Evolutionary conservation across 1,284 basidiomycete species (phyloP).

Genomic region (Amylostereum chailletii): DNA sequence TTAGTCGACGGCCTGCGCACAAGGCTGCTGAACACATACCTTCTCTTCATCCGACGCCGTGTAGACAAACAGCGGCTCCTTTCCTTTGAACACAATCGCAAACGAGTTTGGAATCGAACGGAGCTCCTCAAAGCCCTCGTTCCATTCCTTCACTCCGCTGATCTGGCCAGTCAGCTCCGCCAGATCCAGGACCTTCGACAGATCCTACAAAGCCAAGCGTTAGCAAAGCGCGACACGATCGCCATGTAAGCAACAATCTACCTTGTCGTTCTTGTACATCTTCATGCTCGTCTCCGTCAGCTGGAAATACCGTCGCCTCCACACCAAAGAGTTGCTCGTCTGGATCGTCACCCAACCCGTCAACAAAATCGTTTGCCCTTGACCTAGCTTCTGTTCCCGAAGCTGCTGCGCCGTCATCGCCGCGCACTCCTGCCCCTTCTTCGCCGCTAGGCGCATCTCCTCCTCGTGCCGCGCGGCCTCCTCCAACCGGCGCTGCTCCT

Average conservation of each 20-base stretch:
- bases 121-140: constrained; percentile 66
- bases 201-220: neutral
- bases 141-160: constrained; percentile 49
- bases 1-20: neutral
- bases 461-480: constrained; percentile 36
- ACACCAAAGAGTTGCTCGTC: constrained; percentile 41
- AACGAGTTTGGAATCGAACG: constrained; percentile 65
- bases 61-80: constrained; percentile 49
- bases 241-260: constrained; percentile 17
- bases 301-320: constrained; percentile 63
- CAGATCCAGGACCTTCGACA: constrained; percentile 36
- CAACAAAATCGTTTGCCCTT: constrained; percentile 26
- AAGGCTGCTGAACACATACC: constrained; percentile 24
- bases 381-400: constrained; percentile 31
- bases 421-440: constrained; percentile 29
- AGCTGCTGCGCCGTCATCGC: constrained; percentile 33
- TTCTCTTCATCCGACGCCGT: constrained; percentile 64
- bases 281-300: constrained; percentile 39
- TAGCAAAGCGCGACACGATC: neutral
- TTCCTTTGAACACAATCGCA: constrained; percentile 50
- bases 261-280: constrained; percentile 51
- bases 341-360: constrained; percentile 65
- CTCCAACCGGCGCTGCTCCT: constrained; percentile 38
- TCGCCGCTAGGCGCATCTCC: constrained; percentile 24
- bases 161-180: constrained; percentile 38